A percentile compares a stretch with the other conserved stretches of the same genome.
Conservation (phyloP, 1,139 yeast species). For the Pichia sp. region DNA sequence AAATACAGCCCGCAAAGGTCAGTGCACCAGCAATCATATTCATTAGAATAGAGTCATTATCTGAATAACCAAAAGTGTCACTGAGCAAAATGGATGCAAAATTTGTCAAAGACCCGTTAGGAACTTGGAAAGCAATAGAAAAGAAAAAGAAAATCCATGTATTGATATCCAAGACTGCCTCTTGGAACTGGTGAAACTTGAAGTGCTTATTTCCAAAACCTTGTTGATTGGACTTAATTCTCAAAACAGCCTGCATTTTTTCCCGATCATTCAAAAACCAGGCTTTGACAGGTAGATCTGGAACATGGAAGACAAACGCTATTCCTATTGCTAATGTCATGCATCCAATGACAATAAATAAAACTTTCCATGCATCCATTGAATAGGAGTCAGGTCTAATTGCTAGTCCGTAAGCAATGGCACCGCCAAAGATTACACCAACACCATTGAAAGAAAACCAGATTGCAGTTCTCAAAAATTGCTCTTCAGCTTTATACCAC, state of each 20-base stretch:
- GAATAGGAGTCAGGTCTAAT: not conserved
- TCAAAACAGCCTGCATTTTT: not conserved
- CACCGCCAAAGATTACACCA: not conserved
- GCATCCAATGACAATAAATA: not conserved
- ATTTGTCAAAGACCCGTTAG: not conserved
- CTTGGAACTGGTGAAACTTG: not conserved
- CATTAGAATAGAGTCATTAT: conserved; percentile 33
- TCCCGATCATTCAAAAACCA: not conserved
- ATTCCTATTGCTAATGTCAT: not conserved
- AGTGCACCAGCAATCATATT: conserved; percentile 40
- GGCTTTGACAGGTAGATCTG: not conserved
- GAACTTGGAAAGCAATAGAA: not conserved
- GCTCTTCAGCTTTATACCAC: not conserved
- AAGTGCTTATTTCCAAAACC: not conserved
- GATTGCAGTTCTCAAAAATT: not conserved
- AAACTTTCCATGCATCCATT: not conserved
- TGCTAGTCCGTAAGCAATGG: not conserved
- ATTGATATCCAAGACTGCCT: not conserved
- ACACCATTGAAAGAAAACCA: not conserved
- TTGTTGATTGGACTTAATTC: not conserved
- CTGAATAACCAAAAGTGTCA: conserved; percentile 26
- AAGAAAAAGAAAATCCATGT: not conserved
- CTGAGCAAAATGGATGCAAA: conserved; percentile 19
- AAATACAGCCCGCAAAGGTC: conserved; percentile 33
- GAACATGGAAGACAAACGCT: not conserved